Evolutionary conservation across 148 eudicot species (phyloP), one percentile per base, ranked within the genome.

Genomic region (Silene conica): DNA sequence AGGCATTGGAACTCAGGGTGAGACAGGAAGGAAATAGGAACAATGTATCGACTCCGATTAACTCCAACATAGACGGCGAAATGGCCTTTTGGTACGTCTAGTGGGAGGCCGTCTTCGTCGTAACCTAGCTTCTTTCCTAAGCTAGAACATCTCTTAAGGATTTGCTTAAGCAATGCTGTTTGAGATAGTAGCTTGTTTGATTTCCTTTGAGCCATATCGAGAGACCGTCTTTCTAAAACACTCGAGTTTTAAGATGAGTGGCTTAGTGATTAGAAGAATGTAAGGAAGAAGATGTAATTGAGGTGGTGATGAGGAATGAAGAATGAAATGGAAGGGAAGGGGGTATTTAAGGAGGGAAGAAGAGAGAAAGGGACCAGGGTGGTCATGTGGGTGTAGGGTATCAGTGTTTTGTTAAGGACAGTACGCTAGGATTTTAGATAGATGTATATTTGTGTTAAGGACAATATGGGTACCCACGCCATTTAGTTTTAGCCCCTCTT

Each of bases 41-140:
- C 89, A 50, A 93, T 85, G 83, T 91, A 87, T 79, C 98, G 82
- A 72, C 82, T 91, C 54, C 94, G 76, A 63, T 89, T 89, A 38
- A 85, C 84, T 2, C 98, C 97, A 4, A 93, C 98, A 63, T 93
- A 93, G 15, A 93, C 96, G 0, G 86, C 89, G 38, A 90, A 93
- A 71, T 93, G 98, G 8, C 96, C 98, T 72, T 93, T 90, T 1
- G 96, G 98, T 16, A 93, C 98, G 69, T 93, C 98, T 0, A 84
- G 3, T 0, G 93, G 93, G 20, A 88, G 88, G 16, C 87, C 90
- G 11, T 83, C 73, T 64, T 82, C 79, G 67, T 87, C 81, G 74
- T 82, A 81, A 6, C 85, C 85, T 2, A 85, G 78, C 50, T 75
- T 93, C 73, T 83, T 93, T n/a, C 93, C 92, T 68, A 92, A 50